Conservation (phyloP, 257 asterid genomes). For the Thymus quinquecostatus region DNA sequence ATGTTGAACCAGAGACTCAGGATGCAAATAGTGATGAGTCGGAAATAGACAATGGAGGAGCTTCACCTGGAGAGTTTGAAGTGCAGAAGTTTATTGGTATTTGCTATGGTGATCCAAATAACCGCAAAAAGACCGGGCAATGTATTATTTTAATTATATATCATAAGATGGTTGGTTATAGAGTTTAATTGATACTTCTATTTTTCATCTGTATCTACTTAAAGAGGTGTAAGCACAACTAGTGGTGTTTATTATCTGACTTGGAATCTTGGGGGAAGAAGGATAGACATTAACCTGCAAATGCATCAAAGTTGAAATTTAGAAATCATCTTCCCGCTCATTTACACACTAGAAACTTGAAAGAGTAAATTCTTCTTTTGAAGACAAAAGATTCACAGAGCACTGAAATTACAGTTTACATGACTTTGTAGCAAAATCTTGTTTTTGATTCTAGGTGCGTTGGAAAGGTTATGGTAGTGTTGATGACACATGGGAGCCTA, state of each 20-base stretch:
- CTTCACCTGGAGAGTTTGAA: slow-evolving; percentile 37
- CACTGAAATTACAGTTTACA: background rate
- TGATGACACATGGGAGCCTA: slow-evolving; percentile 58
- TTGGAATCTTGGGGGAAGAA: no score
- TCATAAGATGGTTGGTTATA: background rate
- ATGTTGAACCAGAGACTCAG: background rate
- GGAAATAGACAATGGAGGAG: slow-evolving; percentile 31
- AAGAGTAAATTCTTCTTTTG: background rate
- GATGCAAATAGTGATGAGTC: slow-evolving; percentile 22
- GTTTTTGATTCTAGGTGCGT: slow-evolving; percentile 36
- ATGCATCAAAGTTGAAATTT: no score
- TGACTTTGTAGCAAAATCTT: background rate
- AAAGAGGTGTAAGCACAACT: no score
- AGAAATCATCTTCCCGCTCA: no score
- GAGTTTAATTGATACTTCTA: no score
- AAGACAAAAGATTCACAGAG: background rate
- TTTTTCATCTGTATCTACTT: no score
- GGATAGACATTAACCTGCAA: no score
- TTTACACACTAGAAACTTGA: no score
- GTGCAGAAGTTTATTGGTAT: slow-evolving; percentile 44
- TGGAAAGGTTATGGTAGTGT: slow-evolving; percentile 51
- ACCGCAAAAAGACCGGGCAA: slow-evolving; percentile 25
- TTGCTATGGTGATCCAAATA: slow-evolving; percentile 54
- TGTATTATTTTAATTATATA: slow-evolving; percentile 32
- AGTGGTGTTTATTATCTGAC: no score